These are phyloP conservation scores for Stropharia rugosoannulata DNA, from an alignment of 768 basidiomycete species.

Conservation along the genomic window DNA sequence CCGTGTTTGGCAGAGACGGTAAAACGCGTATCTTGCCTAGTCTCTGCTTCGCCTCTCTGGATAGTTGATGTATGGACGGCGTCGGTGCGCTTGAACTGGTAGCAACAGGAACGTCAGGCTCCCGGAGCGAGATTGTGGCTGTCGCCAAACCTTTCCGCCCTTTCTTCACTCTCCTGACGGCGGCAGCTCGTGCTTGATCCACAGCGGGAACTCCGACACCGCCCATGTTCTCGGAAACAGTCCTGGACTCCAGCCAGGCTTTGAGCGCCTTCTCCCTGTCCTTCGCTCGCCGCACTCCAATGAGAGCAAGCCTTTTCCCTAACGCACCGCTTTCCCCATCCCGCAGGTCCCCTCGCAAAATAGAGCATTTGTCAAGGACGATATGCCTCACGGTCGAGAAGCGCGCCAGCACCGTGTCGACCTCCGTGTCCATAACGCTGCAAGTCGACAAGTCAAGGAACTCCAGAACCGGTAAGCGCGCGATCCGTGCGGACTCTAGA, in stretches of 20 bases:
- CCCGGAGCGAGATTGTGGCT: conserved; percentile 62
- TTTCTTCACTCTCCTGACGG: conserved; percentile 26
- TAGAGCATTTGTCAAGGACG: conserved; percentile 65
- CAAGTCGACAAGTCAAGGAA: conserved; percentile 81
- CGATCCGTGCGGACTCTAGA: neutral
- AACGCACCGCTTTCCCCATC: conserved; percentile 59
- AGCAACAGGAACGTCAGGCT: conserved; percentile 9
- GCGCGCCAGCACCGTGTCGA: conserved; percentile 52
- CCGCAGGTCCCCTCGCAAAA: conserved; percentile 53
- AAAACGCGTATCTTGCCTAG: conserved; percentile 51
- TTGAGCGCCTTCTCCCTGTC: conserved; percentile 66
- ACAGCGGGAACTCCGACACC: conserved; percentile 9
- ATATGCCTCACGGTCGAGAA: conserved; percentile 59
- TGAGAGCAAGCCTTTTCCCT: conserved; percentile 60
- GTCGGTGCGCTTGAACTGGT: conserved; percentile 10
- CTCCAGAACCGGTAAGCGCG: conserved; percentile 44
- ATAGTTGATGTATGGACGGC: neutral
- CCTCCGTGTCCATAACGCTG: conserved; percentile 48
- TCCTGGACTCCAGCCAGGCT: conserved; percentile 42
- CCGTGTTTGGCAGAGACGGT: conserved; percentile 50
- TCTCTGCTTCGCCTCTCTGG: conserved; percentile 4
- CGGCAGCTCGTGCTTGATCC: neutral
- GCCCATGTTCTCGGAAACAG: conserved; percentile 5
- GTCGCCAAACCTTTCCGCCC: conserved; percentile 67
- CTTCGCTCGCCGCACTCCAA: conserved; percentile 58